Evolutionary conservation across 2,329 filamentous ascomycete genomes (phyloP).

Genomic region (Colletotrichum sp.): DNA sequence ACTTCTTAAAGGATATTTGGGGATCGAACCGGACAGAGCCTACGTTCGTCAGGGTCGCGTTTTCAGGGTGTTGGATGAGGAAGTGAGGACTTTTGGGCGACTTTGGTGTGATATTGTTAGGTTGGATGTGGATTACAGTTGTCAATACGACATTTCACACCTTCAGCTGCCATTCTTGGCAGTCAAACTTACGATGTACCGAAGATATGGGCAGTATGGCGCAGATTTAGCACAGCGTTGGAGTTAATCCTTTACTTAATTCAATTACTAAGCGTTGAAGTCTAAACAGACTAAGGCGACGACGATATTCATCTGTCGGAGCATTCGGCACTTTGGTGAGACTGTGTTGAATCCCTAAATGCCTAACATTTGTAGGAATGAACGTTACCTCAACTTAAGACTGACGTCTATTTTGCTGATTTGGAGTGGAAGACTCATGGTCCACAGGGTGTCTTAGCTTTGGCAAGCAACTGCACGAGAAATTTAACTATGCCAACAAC

Average conservation of each 20-base stretch:
- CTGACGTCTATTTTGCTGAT: background rate
- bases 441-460: background rate
- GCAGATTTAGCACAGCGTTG: background rate
- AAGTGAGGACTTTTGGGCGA: background rate
- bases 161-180: background rate
- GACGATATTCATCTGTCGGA: rapidly evolving
- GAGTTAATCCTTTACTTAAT: background rate
- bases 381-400: rapidly evolving
- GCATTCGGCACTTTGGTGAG: rapidly evolving
- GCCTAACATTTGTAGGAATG: background rate
- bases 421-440: rapidly evolving
- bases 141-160: background rate
- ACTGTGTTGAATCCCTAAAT: background rate
- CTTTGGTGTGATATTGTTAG: background rate
- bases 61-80: background rate
- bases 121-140: background rate
- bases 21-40: slow-evolving; percentile 4
- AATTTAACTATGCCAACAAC: rapidly evolving
- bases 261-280: background rate
- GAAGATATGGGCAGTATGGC: rapidly evolving
- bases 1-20: slow-evolving; percentile 6
- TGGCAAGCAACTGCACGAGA: rapidly evolving
- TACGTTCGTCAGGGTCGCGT: slow-evolving; percentile 1
- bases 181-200: background rate
- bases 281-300: rapidly evolving